Evolutionary conservation across 2,329 filamentous ascomycete genomes (phyloP).

Genomic region (Microdochium paspali): DNA sequence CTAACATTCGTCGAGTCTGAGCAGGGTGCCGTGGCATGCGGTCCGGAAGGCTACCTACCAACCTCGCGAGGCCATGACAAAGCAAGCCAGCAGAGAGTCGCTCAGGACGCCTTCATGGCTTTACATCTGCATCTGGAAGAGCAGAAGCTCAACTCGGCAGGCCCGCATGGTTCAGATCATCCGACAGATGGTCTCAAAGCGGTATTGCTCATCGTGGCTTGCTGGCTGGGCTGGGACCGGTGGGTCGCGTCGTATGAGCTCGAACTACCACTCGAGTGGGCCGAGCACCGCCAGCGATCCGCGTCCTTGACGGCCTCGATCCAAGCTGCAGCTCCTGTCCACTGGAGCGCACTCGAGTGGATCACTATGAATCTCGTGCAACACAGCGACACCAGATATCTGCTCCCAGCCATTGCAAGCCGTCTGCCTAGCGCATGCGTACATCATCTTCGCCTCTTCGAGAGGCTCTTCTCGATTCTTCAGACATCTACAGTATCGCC

Average conservation of each 20-base stretch:
- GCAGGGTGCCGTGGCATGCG: conserved; percentile 45
- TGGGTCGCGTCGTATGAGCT: conserved; percentile 41
- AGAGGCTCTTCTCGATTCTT: conserved; percentile 54
- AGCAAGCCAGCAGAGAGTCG: conserved; percentile 48
- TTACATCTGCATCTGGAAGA: conserved; percentile 88
- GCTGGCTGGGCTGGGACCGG: conserved; percentile 66
- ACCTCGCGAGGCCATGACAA: conserved; percentile 43
- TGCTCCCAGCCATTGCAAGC: conserved; percentile 10
- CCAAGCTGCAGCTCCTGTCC: conserved; percentile 14
- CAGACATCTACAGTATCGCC: conserved; percentile 36
- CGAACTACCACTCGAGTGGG: conserved; percentile 38
- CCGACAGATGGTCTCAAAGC: conserved; percentile 51
- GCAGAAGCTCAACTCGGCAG: conserved; percentile 63
- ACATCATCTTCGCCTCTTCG: conserved; percentile 62
- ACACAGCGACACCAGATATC: conserved; percentile 4
- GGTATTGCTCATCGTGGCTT: conserved; percentile 68
- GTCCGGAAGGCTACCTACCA: conserved; percentile 52
- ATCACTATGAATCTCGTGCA: conserved; percentile 35
- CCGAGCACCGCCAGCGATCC: conserved; percentile 6
- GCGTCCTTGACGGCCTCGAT: conserved; percentile 3
- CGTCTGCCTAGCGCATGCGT: conserved; percentile 29
- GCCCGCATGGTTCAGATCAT: conserved; percentile 31
- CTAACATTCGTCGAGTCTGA: conserved; percentile 55
- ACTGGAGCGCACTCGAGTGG: conserved; percentile 40
- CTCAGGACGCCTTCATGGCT: conserved; percentile 61